Evolutionary conservation across 768 basidiomycete species (phyloP).

Genomic region (Tulasnella sp.): DNA sequence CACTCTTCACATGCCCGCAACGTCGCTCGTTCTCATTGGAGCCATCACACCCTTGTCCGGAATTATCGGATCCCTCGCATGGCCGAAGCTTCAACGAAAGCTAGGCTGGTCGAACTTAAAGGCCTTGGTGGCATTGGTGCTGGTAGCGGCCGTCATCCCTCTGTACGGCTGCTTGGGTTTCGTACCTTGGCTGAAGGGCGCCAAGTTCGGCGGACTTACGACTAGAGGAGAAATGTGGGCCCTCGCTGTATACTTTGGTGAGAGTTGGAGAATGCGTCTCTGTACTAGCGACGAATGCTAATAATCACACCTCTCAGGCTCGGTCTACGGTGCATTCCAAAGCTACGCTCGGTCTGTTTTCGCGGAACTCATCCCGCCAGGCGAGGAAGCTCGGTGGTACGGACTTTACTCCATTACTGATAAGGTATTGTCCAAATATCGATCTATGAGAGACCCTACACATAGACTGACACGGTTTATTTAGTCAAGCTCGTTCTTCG

Average conservation of each 20-base stretch:
- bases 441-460: too few relatives aligned
- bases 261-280: too few relatives aligned
- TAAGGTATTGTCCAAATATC: too few relatives aligned
- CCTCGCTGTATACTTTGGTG: constrained; percentile 73
- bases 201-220: constrained; percentile 60
- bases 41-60: constrained; percentile 67
- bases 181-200: constrained; percentile 29
- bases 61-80: constrained; percentile 72
- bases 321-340: constrained; percentile 82
- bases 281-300: too few relatives aligned
- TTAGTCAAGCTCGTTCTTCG: constrained; percentile 84
- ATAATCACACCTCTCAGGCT: constrained; percentile 32
- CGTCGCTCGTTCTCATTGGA: constrained; percentile 68
- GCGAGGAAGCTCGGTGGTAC: constrained; percentile 85
- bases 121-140: constrained; percentile 55
- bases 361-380: constrained; percentile 72
- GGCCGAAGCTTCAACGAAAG: constrained; percentile 60
- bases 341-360: constrained; percentile 80
- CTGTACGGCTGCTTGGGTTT: constrained; percentile 79
- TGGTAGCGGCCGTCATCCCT: constrained; percentile 54
- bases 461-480: too few relatives aligned
- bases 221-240: constrained; percentile 77
- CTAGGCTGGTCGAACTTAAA: constrained; percentile 54
- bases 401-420: constrained; percentile 85
- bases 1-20: constrained; percentile 64